Evolutionary conservation across 495 filamentous ascomycete genomes (phyloP).

Genomic region (Trichoderma gamsii): DNA sequence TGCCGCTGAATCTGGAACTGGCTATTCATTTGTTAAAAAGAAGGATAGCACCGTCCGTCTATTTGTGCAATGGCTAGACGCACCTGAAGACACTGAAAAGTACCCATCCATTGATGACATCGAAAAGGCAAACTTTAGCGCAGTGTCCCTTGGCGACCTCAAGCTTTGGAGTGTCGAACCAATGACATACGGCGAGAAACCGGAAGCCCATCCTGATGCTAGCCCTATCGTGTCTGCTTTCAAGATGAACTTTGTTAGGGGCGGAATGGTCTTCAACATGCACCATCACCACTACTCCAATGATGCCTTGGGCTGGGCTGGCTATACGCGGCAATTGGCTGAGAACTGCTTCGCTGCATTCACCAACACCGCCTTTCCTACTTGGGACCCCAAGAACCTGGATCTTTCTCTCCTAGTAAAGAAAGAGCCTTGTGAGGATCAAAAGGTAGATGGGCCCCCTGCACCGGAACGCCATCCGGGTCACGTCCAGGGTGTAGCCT

Average conservation of each 20-base stretch:
- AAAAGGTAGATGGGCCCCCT: constrained; percentile 30
- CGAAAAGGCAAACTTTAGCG: constrained; percentile 28
- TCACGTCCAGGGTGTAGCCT: constrained; percentile 24
- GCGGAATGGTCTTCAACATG: constrained; percentile 39
- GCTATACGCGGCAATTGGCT: constrained; percentile 35
- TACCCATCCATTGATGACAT: constrained; percentile 30
- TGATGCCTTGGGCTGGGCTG: constrained; percentile 39
- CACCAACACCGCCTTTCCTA: constrained; percentile 27
- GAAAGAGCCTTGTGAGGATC: constrained; percentile 21
- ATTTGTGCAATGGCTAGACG: constrained; percentile 37
- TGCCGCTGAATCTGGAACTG: constrained; percentile 26
- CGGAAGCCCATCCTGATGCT: constrained; percentile 30
- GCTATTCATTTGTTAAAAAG: constrained; percentile 38
- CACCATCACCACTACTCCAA: constrained; percentile 41
- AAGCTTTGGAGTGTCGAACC: constrained; percentile 29
- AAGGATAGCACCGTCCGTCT: constrained; percentile 36
- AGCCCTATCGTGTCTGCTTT: constrained; percentile 34
- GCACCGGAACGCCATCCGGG: constrained; percentile 28
- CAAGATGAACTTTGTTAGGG: constrained; percentile 38
- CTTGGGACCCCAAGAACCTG: constrained; percentile 32
- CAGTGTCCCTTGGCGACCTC: constrained; percentile 27
- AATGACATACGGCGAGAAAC: constrained; percentile 39
- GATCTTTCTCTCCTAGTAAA: constrained; percentile 31
- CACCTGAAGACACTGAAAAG: constrained; percentile 23
- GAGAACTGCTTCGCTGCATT: constrained; percentile 37